Base-by-base conservation (phyloP, 169 alveolate genomes). In the Ichthyophthirius multifiliis region DNA sequence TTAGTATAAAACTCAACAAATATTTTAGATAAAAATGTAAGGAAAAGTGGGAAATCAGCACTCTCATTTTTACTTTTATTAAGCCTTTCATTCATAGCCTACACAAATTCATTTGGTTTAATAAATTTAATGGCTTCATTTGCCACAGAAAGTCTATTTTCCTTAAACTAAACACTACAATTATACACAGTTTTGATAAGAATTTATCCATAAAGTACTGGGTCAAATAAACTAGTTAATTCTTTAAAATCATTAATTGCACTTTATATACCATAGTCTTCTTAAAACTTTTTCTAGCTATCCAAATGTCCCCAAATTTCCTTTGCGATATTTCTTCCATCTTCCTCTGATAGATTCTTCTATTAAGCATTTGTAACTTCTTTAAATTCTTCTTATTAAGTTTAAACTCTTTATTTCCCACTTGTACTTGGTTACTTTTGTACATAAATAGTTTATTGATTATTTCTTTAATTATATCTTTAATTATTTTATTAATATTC, bases 41-140 rank as follows among this genome's bases (percentile, higher is more conserved):
- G 31, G 71, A 55, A 55, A 39, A 55, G 71, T 27, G 71, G 71
- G 71, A 55, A 55, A 55, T 55, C 71, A 55, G 71, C 23, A 23
- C 71, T 55, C 31, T 55, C 71, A 23, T 55, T 39, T 27, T 55
- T 55, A 6, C 71, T 55, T 23, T 55, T 55, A 23, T 55, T 55
- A 10, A 55, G 39, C 31, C 71, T 55, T 0, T 55, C 71, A 10
- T 55, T 55, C 43, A 55, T 27, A 39, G 71, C 35, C 16, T 55
- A 27, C 23, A 23, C 9, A 18, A 20, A 55, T 23, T 55, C 23
- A 6, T 55, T 39, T 6, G 71, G 71, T 27, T 34, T 55, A n/a
- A 55, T 55, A 0, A 20, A 4, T n/a, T 34, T 7, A 6, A 39
- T 10, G 12, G 5, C 71, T 55, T 55, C 71, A n/a, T 55, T 55